Evolutionary conservation across 495 filamentous ascomycete genomes (phyloP), one percentile per base, ranked within the genome.

Genomic region (Penicillium canescens): DNA sequence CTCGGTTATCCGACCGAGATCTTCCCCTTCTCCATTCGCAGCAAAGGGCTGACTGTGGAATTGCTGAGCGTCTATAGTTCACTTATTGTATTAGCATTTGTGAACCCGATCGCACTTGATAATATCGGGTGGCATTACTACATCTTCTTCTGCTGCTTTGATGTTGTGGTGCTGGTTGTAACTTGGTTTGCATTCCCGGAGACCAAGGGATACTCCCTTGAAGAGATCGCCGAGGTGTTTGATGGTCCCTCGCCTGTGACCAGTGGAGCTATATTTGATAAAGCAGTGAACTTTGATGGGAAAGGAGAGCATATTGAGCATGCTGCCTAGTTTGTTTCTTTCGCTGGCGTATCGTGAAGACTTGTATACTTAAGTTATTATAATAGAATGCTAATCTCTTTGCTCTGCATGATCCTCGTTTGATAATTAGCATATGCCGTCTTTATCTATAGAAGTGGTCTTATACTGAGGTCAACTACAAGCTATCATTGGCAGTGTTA

Each of bases 181-280:
- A 79, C 83, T 41, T 86, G 75, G 67, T 80, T 85, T 70, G 76
- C 77, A 66, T 86, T 82, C 53, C 74, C 85, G 44, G 84, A 88
- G 74, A 88, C 84, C 43, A 79, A 77, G 56, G 78, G 81, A 14
- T 75, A 80, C 18, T 83, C 82, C 21, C 77, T 86, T 44, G 85
- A 88, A 66, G 82, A 86, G 62, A 78, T 86, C 13, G 77, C 75
- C 52, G 73, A 75, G 67, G 67, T 84, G 56, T 82, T 85, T 59
- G 82, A 85, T 45, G 80, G 81, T 24, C 50, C 54, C 28, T 60
- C 52, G 11, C 18, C 53, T 18, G 34, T 21, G 13, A 39, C 31
- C 1, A 49, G 14, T 20, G 50, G 39, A 4, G 31, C 10, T 9
- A 7, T 42, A 20, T 51, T 50, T 40, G 37, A 36, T 23, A 54